A percentile compares a stretch with the other conserved stretches of the same genome.
These are phyloP conservation scores for Lasiodiplodia sp. DNA, from an alignment of 2,329 filamentous ascomycete species.

Conservation along the genomic window DNA sequence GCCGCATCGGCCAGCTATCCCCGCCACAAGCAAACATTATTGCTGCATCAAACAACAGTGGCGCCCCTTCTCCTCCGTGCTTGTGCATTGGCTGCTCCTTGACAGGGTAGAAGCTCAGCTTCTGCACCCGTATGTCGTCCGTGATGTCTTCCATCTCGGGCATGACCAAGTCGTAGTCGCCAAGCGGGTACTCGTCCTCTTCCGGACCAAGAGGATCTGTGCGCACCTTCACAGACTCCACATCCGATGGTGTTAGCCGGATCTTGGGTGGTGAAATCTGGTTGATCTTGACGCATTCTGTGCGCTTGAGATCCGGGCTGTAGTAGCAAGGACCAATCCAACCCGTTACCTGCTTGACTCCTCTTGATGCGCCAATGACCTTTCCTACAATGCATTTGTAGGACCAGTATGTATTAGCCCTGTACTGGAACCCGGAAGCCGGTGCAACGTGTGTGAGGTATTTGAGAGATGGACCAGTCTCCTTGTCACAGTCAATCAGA, in stretches of 20 bases:
- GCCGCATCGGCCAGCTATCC: conserved; percentile 48
- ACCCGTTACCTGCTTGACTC: conserved; percentile 73
- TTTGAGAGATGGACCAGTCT: conserved; percentile 70
- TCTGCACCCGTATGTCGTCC: conserved; percentile 74
- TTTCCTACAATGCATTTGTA: conserved; percentile 76
- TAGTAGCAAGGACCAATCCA: conserved; percentile 78
- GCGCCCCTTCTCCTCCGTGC: conserved; percentile 38
- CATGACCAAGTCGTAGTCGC: conserved; percentile 70
- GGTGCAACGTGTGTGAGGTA: conserved; percentile 73
- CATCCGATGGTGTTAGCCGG: conserved; percentile 63
- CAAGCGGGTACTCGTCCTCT: conserved; percentile 67
- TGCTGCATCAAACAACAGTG: conserved; percentile 47
- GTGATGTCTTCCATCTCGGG: conserved; percentile 65
- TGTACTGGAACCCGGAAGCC: conserved; percentile 77
- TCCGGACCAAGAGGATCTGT: conserved; percentile 74
- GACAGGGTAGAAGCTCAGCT: conserved; percentile 65
- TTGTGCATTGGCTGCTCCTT: conserved; percentile 44
- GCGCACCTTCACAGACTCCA: conserved; percentile 70
- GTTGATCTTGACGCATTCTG: conserved; percentile 74
- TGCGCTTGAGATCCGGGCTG: conserved; percentile 70
- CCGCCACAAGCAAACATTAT: conserved; percentile 51
- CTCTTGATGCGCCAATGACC: conserved; percentile 71
- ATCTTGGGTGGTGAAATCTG: conserved; percentile 65
- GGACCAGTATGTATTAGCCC: conserved; percentile 80
- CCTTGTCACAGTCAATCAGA: conserved; percentile 76